Conservation (phyloP, 2,329 filamentous ascomycete genomes). For the Tolypocladium sp. region DNA sequence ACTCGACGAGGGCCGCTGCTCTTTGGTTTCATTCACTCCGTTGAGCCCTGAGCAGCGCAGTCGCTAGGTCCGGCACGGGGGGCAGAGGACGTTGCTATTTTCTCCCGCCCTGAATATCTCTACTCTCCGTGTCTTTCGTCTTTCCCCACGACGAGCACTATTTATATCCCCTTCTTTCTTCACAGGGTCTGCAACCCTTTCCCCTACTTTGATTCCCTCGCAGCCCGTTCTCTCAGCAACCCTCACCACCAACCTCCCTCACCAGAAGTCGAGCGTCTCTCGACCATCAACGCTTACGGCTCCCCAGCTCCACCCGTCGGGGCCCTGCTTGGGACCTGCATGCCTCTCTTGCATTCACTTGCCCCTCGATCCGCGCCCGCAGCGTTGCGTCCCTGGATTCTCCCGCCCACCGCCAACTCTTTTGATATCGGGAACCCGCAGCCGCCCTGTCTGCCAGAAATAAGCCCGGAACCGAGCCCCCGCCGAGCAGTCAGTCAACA, state of each 20-base stretch:
- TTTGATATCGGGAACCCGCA: background rate
- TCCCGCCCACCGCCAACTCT: background rate
- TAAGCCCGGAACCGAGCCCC: background rate
- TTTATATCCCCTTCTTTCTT: background rate
- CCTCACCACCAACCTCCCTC: background rate
- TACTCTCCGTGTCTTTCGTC: background rate
- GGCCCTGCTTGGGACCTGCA: background rate
- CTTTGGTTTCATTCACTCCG: background rate
- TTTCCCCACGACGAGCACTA: background rate
- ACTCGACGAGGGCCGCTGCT: no score
- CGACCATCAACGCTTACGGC: background rate
- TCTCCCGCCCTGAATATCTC: background rate
- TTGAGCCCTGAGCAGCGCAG: background rate
- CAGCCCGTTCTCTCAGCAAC: background rate
- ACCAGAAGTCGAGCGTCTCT: background rate
- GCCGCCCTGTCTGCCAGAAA: background rate
- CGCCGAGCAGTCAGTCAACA: background rate
- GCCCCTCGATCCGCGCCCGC: background rate
- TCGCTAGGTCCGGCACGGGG: background rate
- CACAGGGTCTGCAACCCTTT: background rate
- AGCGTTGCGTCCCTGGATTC: background rate
- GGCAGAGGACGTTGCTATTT: background rate
- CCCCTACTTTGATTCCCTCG: background rate
- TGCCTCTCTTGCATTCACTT: background rate
- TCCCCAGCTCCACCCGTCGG: background rate